Evolutionary conservation across 495 filamentous ascomycete species (phyloP).

Genomic region (Aspergillus kassunensis): DNA sequence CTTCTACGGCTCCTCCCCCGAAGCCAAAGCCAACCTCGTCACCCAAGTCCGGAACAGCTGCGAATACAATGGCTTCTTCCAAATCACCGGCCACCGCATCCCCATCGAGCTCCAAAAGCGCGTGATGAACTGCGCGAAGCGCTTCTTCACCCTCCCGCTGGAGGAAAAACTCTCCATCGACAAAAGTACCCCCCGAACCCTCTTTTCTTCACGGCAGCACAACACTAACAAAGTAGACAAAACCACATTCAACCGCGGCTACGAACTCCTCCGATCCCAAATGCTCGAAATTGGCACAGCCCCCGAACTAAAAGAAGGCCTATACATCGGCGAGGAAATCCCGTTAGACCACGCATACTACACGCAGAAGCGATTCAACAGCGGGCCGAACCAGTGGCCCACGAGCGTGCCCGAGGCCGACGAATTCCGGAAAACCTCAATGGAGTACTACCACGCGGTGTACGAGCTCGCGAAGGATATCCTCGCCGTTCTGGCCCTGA

Average conservation of each 20-base stretch:
- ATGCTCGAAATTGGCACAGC: constrained; percentile 41
- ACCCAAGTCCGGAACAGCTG: constrained; percentile 30
- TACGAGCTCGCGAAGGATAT: constrained; percentile 32
- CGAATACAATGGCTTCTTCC: constrained; percentile 48
- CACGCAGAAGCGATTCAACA: constrained; percentile 29
- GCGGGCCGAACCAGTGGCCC: constrained; percentile 50
- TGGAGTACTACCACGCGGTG: constrained; percentile 45
- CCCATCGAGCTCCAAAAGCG: constrained; percentile 27
- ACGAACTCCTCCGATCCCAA: constrained; percentile 48
- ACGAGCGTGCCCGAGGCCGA: constrained; percentile 33
- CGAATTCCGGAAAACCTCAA: constrained; percentile 42
- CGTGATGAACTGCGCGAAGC: constrained; percentile 36
- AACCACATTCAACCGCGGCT: constrained; percentile 44
- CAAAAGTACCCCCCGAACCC: constrained; percentile 23
- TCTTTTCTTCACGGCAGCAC: background rate
- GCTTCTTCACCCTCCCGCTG: constrained; percentile 48
- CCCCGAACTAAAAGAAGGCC: constrained; percentile 50
- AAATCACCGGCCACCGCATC: constrained; percentile 45
- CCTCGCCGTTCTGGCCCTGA: constrained; percentile 26
- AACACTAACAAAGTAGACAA: constrained; percentile 14
- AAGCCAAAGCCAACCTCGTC: constrained; percentile 29
- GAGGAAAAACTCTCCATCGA: constrained; percentile 49
- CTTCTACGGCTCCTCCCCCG: constrained; percentile 27
- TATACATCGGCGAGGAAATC: constrained; percentile 48
- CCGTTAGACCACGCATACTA: constrained; percentile 38